Percentiles rank a stretch among this genome's conserved stretches.
phyloP scores from a whole-genome alignment of 306 rosid genomes.

The Cajanus cajan region DNA sequence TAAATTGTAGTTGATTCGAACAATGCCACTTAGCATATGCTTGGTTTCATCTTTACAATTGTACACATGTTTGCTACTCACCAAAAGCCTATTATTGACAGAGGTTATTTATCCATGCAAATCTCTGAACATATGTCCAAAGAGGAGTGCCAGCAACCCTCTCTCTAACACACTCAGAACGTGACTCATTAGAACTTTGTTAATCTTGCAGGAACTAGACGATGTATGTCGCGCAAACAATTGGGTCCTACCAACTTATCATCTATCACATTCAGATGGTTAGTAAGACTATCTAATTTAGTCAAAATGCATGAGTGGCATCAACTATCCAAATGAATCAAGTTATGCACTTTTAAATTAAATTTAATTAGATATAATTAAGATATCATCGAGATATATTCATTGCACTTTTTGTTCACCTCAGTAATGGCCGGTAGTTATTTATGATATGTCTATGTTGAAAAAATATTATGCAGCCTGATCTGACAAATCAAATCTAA shows the following conservation, averaged over 20 bases:
- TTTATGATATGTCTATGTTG: background rate
- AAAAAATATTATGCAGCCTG: conserved; percentile 38
- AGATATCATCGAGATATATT: background rate
- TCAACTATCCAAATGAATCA: background rate
- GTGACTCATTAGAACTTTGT: background rate
- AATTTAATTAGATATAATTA: background rate
- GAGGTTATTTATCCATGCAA: background rate
- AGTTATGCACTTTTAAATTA: background rate
- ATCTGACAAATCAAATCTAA: conserved; percentile 12
- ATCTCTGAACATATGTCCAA: background rate
- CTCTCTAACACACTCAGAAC: too few relatives aligned
- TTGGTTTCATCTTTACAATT: background rate
- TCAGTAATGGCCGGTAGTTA: background rate
- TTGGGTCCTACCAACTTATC: conserved; percentile 59
- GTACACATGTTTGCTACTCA: background rate
- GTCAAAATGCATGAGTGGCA: background rate
- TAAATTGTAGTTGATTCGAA: background rate
- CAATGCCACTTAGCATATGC: background rate
- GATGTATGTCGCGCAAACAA: conserved; percentile 37
- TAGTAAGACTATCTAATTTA: conserved; percentile 34
- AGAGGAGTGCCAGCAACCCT: too few relatives aligned
- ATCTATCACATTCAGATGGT: conserved; percentile 37
- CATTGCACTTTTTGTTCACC: background rate
- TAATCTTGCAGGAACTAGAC: conserved; percentile 43
- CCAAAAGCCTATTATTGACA: background rate